These are phyloP conservation scores for Sanghuangporus baumii DNA, from an alignment of 1,284 basidiomycete genomes.

Conservation along the genomic window DNA sequence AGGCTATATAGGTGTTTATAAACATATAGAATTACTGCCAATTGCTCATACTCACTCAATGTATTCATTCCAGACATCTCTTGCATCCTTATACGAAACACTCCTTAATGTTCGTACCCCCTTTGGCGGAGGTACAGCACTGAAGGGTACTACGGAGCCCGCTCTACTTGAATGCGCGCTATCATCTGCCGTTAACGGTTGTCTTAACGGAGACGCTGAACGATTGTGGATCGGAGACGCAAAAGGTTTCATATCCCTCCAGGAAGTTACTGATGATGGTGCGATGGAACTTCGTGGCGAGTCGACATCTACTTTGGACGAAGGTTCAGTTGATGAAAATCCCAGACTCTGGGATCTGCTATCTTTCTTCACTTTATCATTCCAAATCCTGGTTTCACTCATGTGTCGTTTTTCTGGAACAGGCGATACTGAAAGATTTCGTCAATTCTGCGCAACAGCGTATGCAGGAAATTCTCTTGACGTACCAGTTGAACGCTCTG, in stretches of 20 bases:
- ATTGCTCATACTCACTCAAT: neutral
- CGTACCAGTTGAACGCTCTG: neutral
- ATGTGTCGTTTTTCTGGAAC: neutral
- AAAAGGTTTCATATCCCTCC: neutral
- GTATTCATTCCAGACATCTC: neutral
- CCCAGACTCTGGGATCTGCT: neutral
- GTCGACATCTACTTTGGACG: neutral
- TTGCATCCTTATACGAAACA: slow-evolving; percentile 6
- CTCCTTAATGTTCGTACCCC: neutral
- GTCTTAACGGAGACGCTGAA: neutral
- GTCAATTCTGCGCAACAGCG: neutral
- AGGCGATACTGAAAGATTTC: neutral
- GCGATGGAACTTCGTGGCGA: neutral
- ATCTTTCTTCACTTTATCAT: neutral
- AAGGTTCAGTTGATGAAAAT: neutral
- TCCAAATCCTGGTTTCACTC: neutral
- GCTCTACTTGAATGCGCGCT: neutral
- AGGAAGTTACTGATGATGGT: neutral
- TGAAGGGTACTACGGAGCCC: neutral
- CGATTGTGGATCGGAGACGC: neutral
- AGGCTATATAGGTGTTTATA: neutral
- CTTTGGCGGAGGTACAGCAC: neutral
- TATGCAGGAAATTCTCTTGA: neutral
- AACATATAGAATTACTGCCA: neutral
- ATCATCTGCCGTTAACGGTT: neutral